Base-by-base conservation (phyloP, 805 yeast genomes). In the Starmerella sp. region DNA sequence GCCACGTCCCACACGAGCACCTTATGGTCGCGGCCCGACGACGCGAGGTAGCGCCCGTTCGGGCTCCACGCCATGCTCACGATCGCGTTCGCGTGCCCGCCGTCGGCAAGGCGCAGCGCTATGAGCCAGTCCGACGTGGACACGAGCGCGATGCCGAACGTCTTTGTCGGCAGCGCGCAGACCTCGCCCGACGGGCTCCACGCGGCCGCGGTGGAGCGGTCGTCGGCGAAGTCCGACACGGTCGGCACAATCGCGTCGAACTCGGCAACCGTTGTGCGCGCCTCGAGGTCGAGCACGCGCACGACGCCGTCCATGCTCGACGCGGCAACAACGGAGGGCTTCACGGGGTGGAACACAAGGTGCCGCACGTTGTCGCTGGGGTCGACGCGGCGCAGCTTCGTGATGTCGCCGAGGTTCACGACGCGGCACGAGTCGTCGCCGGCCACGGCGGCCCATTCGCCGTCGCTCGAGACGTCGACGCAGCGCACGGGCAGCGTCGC, bases 121-220 rank as follows among this genome's bases (percentile, higher is more conserved):
- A 57, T 61, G 14, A 56, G 48, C 68, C 70, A 66, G 34, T 59
- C 60, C 11, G 31, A n/a, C 4, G 64, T 47, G 22, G 66, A 54
- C 39, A 63, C 59, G 3, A 71, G 57, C 2, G 63, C 65, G 17
- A 70, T 55, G 14, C 65, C 67, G 35, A 64, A 62, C 9, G 66
- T 70, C 38, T 73, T 70, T 6, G 83, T 71, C 2, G 95, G 89
- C 17, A 86, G 63, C 2, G 89, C 87, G 48, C 88, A 72, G n/a
- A 73, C 67, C 52, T 78, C 78, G 15, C 95, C 95, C 52, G 76
- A 73, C 2, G 84, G 78, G 54, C 81, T 78, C 95, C 95, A 88
- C 38, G 77, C 78, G 2, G 81, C 75, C 43, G 76, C 76, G 0
- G 86, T 75, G 30, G 82, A 69, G 1, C 77, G 65, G 62, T 73